A percentile compares a stretch with the other conserved stretches of the same genome.
Evolutionary conservation across 2,329 filamentous ascomycete species (phyloP).

Genomic region (Nothophoma quercina): DNA sequence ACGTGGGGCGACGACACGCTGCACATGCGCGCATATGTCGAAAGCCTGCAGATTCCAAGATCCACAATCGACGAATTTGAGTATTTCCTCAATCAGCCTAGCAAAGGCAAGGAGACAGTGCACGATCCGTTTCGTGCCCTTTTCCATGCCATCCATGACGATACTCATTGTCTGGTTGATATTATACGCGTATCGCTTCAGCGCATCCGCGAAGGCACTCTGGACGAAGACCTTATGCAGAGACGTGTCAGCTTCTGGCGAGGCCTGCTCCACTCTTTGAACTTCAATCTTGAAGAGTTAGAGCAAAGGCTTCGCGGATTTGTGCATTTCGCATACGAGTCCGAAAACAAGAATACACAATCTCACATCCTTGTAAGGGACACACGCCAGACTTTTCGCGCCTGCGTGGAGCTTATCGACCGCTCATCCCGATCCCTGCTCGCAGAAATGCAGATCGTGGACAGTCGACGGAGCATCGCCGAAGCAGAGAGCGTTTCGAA

Average conservation of each 20-base stretch:
- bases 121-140: background rate
- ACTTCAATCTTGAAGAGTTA: slow-evolving; percentile 17
- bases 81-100: background rate
- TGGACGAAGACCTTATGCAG: slow-evolving; percentile 26
- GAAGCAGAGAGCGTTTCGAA: slow-evolving; percentile 42
- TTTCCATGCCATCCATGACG: background rate
- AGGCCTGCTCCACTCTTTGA: slow-evolving; percentile 17
- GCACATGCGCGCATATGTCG: slow-evolving; percentile 1
- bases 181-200: slow-evolving; percentile 22
- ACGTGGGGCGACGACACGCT: background rate
- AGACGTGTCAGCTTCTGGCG: slow-evolving; percentile 27
- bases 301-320: background rate
- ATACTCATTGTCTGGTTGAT: slow-evolving; percentile 10
- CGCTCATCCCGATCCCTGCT: slow-evolving; percentile 42
- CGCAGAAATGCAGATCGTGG: slow-evolving; percentile 45
- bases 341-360: background rate
- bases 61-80: slow-evolving; percentile 3
- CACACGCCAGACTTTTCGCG: background rate
- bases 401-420: slow-evolving; percentile 21
- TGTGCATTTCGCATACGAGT: background rate
- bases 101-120: background rate
- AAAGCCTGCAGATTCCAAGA: background rate
- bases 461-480: slow-evolving; percentile 37
- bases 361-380: background rate
- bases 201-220: slow-evolving; percentile 24